Evolutionary conservation across 805 yeast species (phyloP), one percentile per base, ranked within the genome.

Genomic region (Spathaspora boniae): DNA sequence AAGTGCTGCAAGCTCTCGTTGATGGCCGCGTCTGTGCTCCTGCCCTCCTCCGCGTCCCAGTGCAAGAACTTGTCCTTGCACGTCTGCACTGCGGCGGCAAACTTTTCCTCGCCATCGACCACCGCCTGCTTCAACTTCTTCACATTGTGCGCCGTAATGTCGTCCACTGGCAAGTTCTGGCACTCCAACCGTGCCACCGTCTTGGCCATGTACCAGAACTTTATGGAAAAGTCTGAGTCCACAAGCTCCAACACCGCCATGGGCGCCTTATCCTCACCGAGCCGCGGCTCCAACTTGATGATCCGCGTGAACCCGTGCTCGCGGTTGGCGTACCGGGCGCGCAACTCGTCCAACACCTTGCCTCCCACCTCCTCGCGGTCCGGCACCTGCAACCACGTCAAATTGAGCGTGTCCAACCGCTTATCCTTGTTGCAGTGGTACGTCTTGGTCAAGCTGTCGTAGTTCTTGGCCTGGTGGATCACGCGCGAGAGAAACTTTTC

Each of bases 211-310:
- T 77, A 64, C 78, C 94, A 84, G 45, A 78, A 73, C 48, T 81
- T 76, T 70, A 85, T 72, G 54, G 86, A 95, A 40, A 50, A 61
- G 3, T 55, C 65, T 1, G 68, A 54, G 48, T 85, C 96, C 1
- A 91, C 94, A 31, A 93, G 68, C 60, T 93, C 98, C 36, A 93
- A 53, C 6, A 89, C 80, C 0, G 93, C 80, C 70, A 86, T 93
- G 21, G 89, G 89, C 0, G 97, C 95, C 42, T 80, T 83, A 56
- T 93, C 98, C 42, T 65, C 70, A 37, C 93, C 89, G 31, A 82
- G 59, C 46, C 98, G 72, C 12, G 89, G 87, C 58, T 93, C 98
- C 42, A 93, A 66, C 47, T 76, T 80, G 43, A 88, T 63, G 36
- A 91, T 76, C 47, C 98, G 76, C 3, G 97, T 87, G 64, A 82